Evolutionary conservation across 192 early-diverging fungal genomes (phyloP).

Genomic region (Chytriomyces hyalinus): DNA sequence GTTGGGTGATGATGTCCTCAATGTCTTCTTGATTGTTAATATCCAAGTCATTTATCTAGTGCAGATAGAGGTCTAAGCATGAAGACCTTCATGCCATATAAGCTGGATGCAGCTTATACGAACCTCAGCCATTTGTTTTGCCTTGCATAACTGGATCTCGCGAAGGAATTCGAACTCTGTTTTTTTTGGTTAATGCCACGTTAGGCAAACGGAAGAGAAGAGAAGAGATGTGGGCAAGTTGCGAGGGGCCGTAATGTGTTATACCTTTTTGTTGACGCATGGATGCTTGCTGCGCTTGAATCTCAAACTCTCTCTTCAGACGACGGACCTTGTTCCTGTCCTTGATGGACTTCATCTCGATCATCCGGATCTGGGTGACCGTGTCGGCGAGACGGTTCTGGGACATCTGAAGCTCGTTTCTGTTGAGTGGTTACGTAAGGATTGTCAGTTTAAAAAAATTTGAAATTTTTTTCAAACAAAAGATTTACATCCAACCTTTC

Average conservation of each 20-base stretch:
- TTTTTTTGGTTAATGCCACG: too few relatives aligned
- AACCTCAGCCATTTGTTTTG: conserved; percentile 34
- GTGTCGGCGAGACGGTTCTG: conserved; percentile 31
- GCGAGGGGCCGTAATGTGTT: not conserved
- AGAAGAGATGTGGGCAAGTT: not conserved
- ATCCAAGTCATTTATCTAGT: conserved; percentile 36
- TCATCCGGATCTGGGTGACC: conserved; percentile 27
- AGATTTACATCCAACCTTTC: conserved; percentile 19
- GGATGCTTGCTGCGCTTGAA: conserved; percentile 20
- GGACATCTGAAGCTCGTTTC: conserved; percentile 28
- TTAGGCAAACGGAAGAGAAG: not conserved
- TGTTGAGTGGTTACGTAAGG: not conserved
- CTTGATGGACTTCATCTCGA: conserved; percentile 30
- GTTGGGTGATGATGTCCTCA: conserved; percentile 14
- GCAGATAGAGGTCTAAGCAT: not conserved
- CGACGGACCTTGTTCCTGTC: conserved; percentile 30
- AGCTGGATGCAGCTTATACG: not conserved
- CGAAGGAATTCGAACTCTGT: conserved; percentile 36
- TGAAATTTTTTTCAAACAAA: not conserved
- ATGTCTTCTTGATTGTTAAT: conserved; percentile 32
- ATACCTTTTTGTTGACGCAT: conserved; percentile 42
- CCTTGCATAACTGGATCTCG: conserved; percentile 38
- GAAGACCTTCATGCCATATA: not conserved
- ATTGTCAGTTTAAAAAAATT: not conserved
- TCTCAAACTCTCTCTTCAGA: conserved; percentile 34